A percentile compares a stretch with the other conserved stretches of the same genome.
Conservation (phyloP, 208 protist species). For the Leishmania mexicana region DNA sequence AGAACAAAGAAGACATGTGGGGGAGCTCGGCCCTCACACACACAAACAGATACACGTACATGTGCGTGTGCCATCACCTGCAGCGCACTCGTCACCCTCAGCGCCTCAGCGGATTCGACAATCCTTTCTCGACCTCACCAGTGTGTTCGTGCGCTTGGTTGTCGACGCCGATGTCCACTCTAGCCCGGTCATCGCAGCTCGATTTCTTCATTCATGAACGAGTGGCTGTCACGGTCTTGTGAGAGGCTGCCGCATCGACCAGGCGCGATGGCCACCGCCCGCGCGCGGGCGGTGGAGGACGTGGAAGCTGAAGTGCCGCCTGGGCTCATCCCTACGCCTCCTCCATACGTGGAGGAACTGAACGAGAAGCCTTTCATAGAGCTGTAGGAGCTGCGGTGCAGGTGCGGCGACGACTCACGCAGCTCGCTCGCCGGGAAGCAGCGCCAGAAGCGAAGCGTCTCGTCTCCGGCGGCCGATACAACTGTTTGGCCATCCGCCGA, state of each 20-base stretch:
- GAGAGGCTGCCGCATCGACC: conserved; percentile 22
- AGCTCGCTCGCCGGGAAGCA: conserved; percentile 66
- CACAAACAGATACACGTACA: not conserved
- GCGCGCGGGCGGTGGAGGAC: not conserved
- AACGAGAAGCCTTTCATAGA: conserved; percentile 15
- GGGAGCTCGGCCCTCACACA: not conserved
- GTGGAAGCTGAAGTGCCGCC: conserved; percentile 7
- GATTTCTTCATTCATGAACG: conserved; percentile 19
- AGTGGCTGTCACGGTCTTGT: conserved; percentile 1
- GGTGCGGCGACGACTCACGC: conserved; percentile 22
- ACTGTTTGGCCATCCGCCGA: conserved; percentile 97
- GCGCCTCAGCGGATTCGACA: not conserved
- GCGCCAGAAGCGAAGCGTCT: conserved; percentile 97
- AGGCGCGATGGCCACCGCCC: conserved; percentile 2
- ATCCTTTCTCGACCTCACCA: not conserved
- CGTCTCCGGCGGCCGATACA: conserved; percentile 97
- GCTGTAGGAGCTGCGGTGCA: conserved; percentile 25
- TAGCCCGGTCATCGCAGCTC: conserved; percentile 16
- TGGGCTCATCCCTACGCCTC: not conserved
- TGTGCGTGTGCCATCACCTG: not conserved
- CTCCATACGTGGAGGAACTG: not conserved
- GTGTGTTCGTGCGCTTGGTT: not conserved
- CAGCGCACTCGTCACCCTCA: not conserved
- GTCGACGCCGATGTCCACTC: not conserved
- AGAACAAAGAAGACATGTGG: not conserved